Evolutionary conservation across 139 green algal species (phyloP).

Genomic region (Chlorella sp.): DNA sequence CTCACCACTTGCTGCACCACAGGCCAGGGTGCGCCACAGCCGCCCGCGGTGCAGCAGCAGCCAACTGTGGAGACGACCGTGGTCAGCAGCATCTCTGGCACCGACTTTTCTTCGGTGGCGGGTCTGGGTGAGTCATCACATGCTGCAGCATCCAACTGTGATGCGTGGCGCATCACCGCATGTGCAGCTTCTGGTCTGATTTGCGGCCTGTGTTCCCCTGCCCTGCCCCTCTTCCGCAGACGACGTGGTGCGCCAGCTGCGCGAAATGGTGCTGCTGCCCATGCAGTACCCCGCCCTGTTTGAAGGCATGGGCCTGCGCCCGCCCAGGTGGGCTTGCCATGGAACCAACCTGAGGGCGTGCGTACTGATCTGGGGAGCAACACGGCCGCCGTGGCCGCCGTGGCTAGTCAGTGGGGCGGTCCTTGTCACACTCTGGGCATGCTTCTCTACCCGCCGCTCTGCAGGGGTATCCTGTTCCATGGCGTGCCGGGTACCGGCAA

Average conservation of each 20-base stretch:
- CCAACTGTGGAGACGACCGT: conserved; percentile 15
- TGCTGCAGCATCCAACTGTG: too few species aligned
- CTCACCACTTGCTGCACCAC: too few species aligned
- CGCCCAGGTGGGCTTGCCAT: conserved; percentile 62
- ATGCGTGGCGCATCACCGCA: too few species aligned
- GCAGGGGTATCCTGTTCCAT: conserved; percentile 80
- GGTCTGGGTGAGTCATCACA: conserved; percentile 33
- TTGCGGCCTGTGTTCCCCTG: too few species aligned
- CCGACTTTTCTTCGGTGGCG: conserved; percentile 28
- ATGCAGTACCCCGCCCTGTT: conserved; percentile 86
- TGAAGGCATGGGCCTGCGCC: conserved; percentile 60
- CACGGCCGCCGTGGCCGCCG: too few species aligned
- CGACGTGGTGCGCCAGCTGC: conserved; percentile 65
- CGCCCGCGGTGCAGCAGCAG: conserved; percentile 9
- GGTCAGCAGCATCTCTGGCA: conserved; percentile 26
- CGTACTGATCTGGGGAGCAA: too few species aligned
- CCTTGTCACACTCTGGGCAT: too few species aligned
- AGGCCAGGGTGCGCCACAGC: background rate
- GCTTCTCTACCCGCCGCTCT: too few species aligned
- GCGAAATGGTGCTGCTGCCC: conserved; percentile 88
- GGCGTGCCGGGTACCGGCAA: conserved; percentile 79
- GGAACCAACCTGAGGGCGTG: too few species aligned
- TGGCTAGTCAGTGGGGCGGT: too few species aligned
- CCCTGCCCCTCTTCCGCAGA: background rate
- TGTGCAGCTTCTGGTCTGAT: too few species aligned